Conservation (phyloP, 2,329 filamentous ascomycete genomes). For the Alternaria solani region DNA sequence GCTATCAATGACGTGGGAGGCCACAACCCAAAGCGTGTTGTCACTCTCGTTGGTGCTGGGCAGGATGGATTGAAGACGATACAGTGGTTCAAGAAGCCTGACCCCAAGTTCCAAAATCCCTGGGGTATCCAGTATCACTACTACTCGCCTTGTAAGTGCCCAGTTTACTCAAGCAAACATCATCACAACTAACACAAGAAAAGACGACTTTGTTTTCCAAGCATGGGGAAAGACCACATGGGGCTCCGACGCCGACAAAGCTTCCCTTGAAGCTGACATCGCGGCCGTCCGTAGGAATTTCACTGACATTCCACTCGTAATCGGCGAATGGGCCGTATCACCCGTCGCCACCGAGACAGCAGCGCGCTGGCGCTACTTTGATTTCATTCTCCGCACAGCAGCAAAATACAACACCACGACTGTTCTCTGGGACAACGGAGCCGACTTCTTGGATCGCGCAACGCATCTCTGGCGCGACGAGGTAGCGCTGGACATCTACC, state of each 20-base stretch:
- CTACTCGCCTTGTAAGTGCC: constrained; percentile 63
- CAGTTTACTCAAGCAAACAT: no score
- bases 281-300: constrained; percentile 63
- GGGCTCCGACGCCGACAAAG: constrained; percentile 64
- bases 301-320: constrained; percentile 62
- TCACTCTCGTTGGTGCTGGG: constrained; percentile 62
- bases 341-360: constrained; percentile 62
- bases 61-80: constrained; percentile 63
- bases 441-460: constrained; percentile 63
- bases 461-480: constrained; percentile 61
- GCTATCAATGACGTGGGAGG: constrained; percentile 64
- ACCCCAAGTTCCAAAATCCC: constrained; percentile 59
- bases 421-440: constrained; percentile 68
- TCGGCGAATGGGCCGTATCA: constrained; percentile 66
- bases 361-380: constrained; percentile 66
- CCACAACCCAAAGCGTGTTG: constrained; percentile 63
- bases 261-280: constrained; percentile 60
- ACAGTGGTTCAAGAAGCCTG: constrained; percentile 62
- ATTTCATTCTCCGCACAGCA: constrained; percentile 61
- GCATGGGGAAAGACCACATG: constrained; percentile 68
- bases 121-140: constrained; percentile 70
- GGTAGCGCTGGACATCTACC: constrained; percentile 58
- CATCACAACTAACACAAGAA: not conserved
- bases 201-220: constrained; percentile 51
- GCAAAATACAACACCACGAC: constrained; percentile 60